phyloP scores from a whole-genome alignment of 768 basidiomycete species.

The Termitomyces sp. region DNA sequence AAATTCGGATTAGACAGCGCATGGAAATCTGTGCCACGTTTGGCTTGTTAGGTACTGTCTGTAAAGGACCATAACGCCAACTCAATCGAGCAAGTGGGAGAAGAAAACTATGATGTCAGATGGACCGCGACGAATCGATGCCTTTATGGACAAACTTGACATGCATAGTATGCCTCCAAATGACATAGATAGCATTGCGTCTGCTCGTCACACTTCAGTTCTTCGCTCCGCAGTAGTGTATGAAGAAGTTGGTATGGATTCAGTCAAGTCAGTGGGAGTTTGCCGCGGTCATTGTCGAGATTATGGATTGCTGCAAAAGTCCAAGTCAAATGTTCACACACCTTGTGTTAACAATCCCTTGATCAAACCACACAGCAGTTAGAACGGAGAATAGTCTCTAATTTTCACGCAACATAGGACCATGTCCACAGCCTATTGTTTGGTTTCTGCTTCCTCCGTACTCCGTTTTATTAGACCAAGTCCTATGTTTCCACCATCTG shows the following conservation, averaged over 20 bases:
- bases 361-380: neutral
- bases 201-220: too few relatives aligned
- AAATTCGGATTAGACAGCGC: neutral
- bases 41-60: too few relatives aligned
- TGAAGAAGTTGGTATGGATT: neutral
- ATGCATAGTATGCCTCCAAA: neutral
- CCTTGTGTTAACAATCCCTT: neutral
- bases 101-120: too few relatives aligned
- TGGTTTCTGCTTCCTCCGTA: constrained; percentile 16
- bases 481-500: constrained; percentile 69
- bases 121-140: too few relatives aligned
- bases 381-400: neutral
- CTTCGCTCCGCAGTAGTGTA: too few relatives aligned
- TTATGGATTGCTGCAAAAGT: neutral
- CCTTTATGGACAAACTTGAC: too few relatives aligned
- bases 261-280: too few relatives aligned
- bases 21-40: neutral
- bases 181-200: neutral
- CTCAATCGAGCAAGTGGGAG: too few relatives aligned
- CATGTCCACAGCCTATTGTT: constrained; percentile 3
- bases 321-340: neutral
- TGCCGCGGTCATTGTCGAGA: neutral
- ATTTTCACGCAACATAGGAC: neutral
- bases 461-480: constrained; percentile 70
- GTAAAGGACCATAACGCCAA: too few relatives aligned